These are phyloP conservation scores for Penicillium cosmopolitanum DNA, from an alignment of 495 filamentous ascomycete genomes.

Conservation along the genomic window DNA sequence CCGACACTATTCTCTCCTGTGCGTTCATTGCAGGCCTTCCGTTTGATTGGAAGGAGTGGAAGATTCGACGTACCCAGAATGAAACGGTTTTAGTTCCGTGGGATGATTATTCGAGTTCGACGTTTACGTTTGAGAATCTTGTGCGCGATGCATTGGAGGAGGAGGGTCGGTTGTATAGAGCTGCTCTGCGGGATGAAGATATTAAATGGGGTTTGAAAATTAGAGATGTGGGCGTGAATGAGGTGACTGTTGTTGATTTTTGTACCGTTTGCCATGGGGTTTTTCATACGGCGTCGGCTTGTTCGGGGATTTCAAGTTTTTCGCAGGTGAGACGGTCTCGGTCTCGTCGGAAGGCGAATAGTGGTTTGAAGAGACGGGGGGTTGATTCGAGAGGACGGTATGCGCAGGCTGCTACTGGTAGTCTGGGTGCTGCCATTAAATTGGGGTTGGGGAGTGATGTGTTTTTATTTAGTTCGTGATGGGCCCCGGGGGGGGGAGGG, in stretches of 20 bases:
- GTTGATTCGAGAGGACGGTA: neutral
- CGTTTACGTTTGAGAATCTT: neutral
- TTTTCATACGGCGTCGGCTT: neutral
- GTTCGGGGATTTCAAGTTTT: neutral
- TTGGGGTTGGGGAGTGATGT: too few relatives aligned
- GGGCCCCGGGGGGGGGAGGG: too few relatives aligned
- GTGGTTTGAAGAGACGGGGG: neutral
- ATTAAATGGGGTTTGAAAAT: neutral
- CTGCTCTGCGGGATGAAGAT: neutral
- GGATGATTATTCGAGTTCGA: neutral
- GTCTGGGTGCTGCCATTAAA: neutral
- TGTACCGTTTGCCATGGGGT: neutral
- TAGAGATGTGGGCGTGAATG: neutral
- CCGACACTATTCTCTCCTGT: neutral
- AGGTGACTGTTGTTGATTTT: neutral
- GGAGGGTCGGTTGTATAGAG: neutral
- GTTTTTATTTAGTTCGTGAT: neutral
- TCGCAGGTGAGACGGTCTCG: neutral
- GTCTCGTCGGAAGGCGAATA: neutral
- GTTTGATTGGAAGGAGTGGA: neutral
- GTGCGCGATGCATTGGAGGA: neutral
- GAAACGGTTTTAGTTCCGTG: neutral
- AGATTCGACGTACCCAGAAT: neutral
- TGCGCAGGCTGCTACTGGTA: neutral
- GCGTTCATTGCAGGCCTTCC: neutral